Percentiles rank a stretch among this genome's conserved stretches.
Conservation (phyloP, 345 rosid species). For the Eucalyptus shirleyi region DNA sequence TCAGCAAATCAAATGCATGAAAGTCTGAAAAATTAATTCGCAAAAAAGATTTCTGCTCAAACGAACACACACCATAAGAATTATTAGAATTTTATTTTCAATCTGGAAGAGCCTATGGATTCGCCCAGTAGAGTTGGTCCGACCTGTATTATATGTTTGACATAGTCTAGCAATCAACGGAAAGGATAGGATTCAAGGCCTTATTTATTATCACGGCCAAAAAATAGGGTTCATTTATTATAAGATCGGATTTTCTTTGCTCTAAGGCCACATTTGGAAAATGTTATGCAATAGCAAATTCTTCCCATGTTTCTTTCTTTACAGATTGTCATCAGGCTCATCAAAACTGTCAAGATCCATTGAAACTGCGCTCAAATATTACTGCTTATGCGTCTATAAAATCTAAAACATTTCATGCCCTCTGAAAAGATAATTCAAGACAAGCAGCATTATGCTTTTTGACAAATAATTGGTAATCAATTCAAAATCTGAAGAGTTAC, state of each 20-base stretch:
- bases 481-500: neutral
- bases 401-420: neutral
- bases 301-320: neutral
- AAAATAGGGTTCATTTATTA: neutral
- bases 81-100: neutral
- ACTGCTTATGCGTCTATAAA: neutral
- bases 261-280: neutral
- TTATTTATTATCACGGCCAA: neutral
- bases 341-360: neutral
- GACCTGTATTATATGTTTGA: neutral
- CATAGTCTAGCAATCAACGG: neutral
- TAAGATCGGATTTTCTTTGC: neutral
- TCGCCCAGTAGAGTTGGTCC: neutral
- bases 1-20: neutral
- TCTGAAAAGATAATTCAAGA: neutral
- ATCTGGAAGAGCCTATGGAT: neutral
- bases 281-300: neutral
- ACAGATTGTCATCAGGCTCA: neutral
- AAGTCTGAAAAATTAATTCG: neutral
- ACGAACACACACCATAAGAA: neutral
- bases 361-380: neutral
- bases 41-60: neutral
- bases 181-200: neutral
- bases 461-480: neutral
- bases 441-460: neutral